Evolutionary conservation across 345 rosid species (phyloP), one percentile per base, ranked within the genome.

Genomic region (Bruguiera sexangula): DNA sequence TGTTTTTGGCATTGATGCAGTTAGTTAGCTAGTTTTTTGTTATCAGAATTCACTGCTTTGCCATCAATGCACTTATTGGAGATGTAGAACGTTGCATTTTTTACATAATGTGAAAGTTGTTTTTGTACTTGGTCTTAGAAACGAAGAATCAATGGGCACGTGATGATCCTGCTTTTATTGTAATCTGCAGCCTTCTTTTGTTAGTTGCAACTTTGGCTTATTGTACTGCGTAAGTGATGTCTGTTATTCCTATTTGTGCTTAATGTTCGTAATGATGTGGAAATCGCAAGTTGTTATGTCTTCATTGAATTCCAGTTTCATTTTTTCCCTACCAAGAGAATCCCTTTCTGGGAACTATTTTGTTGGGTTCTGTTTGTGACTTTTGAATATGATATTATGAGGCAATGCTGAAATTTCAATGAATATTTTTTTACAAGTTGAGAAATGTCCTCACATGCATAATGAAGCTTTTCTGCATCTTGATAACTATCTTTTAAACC

Each of bases 131-230:
- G 27, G 63, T 76, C 58, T 69, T 88, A 92, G 99, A 96, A 90
- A 95, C 96, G 66, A 95, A 95, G 82, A 95, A 95, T 81, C 99
- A 95, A 76, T 92, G 99, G 98, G 99, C 99, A 66, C 96, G 97
- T 64, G 97, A 95, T 32, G 98, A 95, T 80, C 99, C 99, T 71
- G 98, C 98, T 39, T 92, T 95, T 86, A 80, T 90, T 76, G 98
- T 92, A 71, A 96, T 90, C 81, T 92, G 94, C 87, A 85, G 89
- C 80, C 83, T 96, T 68, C 91, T 90, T 82, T 82, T 96, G 79
- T 83, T 71, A 63, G 89, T 90, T 65, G 87, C 98, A 73, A 79
- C 96, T 58, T 65, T 88, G 73, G 94, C 99, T 53, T 96, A 90
- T 74, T 90, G 98, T 83, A 96, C 87, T 8, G 94, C 96, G 96